Percentiles rank a stretch among this genome's conserved stretches.
Evolutionary conservation across 805 yeast genomes (phyloP).

Genomic region (Lipomyces orientalis): DNA sequence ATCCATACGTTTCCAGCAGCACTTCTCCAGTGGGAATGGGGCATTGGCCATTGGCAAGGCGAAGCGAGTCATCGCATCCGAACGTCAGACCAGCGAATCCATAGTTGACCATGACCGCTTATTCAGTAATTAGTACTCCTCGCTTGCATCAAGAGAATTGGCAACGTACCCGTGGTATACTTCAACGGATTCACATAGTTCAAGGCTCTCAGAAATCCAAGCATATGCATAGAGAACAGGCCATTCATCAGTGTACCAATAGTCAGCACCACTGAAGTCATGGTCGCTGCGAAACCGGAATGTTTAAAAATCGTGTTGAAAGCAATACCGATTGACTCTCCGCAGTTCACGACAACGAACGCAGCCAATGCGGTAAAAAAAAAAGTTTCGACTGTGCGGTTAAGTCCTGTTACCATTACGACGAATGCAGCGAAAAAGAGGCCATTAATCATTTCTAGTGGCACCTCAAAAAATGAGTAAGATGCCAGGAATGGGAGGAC

Average conservation of each 20-base stretch:
- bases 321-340: constrained; percentile 83
- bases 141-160: not conserved
- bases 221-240: constrained; percentile 78
- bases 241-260: constrained; percentile 86
- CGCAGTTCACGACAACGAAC: constrained; percentile 66
- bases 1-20: constrained; percentile 59
- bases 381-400: constrained; percentile 67
- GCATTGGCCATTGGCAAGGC: constrained; percentile 51
- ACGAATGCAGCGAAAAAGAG: constrained; percentile 64
- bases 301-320: constrained; percentile 75
- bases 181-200: constrained; percentile 81
- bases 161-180: constrained; percentile 49
- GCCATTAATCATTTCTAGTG: constrained; percentile 66
- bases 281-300: constrained; percentile 79
- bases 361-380: constrained; percentile 66
- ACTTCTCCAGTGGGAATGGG: constrained; percentile 58
- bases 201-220: constrained; percentile 66
- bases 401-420: constrained; percentile 75
- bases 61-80: constrained; percentile 53
- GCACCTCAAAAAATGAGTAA: constrained; percentile 68
- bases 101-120: constrained; percentile 26
- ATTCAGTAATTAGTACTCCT: not conserved
- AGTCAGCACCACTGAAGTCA: constrained; percentile 68
- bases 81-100: constrained; percentile 61
- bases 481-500: constrained; percentile 64